Evolutionary conservation across 768 basidiomycete species (phyloP).

Genomic region (Leccinum olivaceopallidum): DNA sequence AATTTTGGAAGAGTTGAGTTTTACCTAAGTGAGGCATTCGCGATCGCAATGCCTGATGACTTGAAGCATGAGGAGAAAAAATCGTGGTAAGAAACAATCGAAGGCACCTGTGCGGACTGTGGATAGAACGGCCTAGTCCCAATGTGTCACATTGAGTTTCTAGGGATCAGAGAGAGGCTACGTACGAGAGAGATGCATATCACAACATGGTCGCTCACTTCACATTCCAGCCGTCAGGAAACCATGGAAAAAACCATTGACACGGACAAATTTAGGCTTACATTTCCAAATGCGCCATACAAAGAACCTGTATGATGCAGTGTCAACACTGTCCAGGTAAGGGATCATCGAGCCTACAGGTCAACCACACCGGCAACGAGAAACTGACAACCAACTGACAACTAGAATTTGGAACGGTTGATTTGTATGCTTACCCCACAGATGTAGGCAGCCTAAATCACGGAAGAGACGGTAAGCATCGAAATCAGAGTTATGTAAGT

Average conservation of each 20-base stretch:
- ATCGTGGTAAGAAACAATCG: background rate
- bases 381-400: background rate
- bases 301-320: constrained; percentile 11
- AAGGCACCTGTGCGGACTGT: constrained; percentile 13
- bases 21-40: background rate
- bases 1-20: background rate
- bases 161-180: background rate
- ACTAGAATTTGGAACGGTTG: background rate
- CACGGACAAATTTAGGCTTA: constrained; percentile 1
- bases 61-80: background rate
- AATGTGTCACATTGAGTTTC: background rate
- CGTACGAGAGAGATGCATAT: constrained; percentile 17
- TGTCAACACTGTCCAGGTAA: background rate
- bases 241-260: background rate
- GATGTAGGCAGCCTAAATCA: constrained; percentile 7
- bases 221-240: background rate
- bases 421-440: constrained; percentile 9
- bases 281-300: constrained; percentile 23
- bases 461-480: background rate
- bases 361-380: constrained; percentile 4
- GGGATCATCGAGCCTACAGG: background rate
- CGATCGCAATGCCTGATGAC: background rate
- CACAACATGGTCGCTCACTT: constrained; percentile 13
- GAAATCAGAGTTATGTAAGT: background rate
- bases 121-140: constrained; percentile 4